Evolutionary conservation across 2,329 filamentous ascomycete genomes (phyloP).

Genomic region (Microcyclosporella mali): DNA sequence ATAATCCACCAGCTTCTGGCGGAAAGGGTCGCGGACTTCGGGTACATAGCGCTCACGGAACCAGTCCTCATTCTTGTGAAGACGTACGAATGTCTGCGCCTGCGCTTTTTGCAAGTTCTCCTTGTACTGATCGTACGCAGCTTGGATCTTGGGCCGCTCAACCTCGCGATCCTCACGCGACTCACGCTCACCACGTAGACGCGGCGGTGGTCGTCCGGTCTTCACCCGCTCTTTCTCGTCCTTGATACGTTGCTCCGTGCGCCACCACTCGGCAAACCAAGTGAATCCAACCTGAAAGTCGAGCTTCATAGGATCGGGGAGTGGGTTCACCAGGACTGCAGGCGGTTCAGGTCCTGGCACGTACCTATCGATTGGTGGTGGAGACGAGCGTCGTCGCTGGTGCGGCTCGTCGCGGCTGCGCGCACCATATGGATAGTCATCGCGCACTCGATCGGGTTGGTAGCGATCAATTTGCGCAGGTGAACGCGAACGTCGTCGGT

Average conservation of each 20-base stretch:
- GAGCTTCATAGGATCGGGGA: conserved; percentile 65
- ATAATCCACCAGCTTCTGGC: conserved; percentile 69
- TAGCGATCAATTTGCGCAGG: conserved; percentile 68
- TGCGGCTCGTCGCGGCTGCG: conserved; percentile 59
- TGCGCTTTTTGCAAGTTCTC: conserved; percentile 52
- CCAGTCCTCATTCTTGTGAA: conserved; percentile 95
- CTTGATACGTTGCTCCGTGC: conserved; percentile 73
- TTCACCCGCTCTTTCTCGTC: conserved; percentile 69
- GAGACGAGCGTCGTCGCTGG: conserved; percentile 56
- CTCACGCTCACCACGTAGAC: conserved; percentile 59
- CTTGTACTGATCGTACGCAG: conserved; percentile 61
- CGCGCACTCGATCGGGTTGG: conserved; percentile 63
- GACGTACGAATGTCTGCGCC: conserved; percentile 78
- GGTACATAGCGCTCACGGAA: conserved; percentile 92
- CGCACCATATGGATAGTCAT: conserved; percentile 53
- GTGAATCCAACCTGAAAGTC: conserved; percentile 80
- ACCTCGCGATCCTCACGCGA: conserved; percentile 68
- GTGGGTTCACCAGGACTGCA: conserved; percentile 55
- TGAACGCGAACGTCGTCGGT: conserved; percentile 67
- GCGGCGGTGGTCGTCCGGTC: conserved; percentile 57
- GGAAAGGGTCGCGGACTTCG: conserved; percentile 70
- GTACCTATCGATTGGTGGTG: conserved; percentile 72
- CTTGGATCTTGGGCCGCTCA: conserved; percentile 71
- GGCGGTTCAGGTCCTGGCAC: conserved; percentile 63
- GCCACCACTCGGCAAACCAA: conserved; percentile 83